Evolutionary conservation across 257 asterid species (phyloP).

Genomic region (Primulina eburnea): DNA sequence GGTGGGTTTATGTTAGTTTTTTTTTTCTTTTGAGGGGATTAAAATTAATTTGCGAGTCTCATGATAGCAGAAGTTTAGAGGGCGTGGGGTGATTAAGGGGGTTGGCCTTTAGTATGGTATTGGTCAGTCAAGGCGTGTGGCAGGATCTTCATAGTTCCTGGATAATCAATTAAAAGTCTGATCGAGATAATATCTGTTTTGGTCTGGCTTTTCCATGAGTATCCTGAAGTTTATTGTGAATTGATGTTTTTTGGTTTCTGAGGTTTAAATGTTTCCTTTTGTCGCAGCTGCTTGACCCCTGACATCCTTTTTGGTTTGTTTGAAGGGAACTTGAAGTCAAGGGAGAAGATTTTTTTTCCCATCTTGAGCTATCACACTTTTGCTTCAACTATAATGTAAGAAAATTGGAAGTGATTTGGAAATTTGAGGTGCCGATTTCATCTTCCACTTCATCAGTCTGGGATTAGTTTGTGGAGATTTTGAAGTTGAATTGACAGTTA

Average conservation of each 20-base stretch:
- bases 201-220: background rate
- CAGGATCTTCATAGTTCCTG: background rate
- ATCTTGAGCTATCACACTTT: conserved; percentile 14
- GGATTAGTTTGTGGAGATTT: conserved; percentile 15
- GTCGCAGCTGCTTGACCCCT: conserved; percentile 12
- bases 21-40: background rate
- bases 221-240: background rate
- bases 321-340: conserved; percentile 12
- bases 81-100: conserved; percentile 26
- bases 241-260: background rate
- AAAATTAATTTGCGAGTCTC: conserved; percentile 9
- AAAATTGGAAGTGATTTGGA: conserved; percentile 6
- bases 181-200: background rate
- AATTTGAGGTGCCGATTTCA: conserved; percentile 11
- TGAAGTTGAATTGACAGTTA: conserved; percentile 25
- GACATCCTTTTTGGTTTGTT: background rate
- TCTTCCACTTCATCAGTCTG: conserved; percentile 21
- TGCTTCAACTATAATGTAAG: background rate
- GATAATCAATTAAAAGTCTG: background rate
- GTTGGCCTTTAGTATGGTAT: background rate
- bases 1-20: conserved; percentile 12
- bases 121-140: background rate
- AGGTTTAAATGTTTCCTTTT: background rate
- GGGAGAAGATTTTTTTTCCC: background rate
- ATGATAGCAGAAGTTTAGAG: conserved; percentile 3